These are phyloP conservation scores for Suillus placidus DNA, from an alignment of 768 basidiomycete species.

Conservation along the genomic window DNA sequence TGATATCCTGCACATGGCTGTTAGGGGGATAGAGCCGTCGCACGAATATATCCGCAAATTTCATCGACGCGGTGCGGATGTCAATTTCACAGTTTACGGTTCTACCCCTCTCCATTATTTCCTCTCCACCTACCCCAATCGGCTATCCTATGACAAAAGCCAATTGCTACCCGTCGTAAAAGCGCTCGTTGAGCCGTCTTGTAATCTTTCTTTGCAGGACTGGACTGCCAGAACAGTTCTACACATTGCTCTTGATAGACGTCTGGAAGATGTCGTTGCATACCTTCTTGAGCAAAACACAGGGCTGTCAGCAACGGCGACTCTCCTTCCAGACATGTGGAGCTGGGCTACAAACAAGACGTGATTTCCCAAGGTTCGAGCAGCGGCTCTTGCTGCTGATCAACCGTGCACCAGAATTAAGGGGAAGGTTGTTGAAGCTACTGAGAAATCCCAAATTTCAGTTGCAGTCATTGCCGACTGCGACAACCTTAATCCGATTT, in stretches of 20 bases:
- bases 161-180: background rate
- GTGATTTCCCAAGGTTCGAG: background rate
- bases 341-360: background rate
- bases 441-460: background rate
- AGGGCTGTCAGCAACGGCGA: background rate
- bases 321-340: slow-evolving; percentile 3
- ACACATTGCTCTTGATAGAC: background rate
- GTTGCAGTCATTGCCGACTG: background rate
- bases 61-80: background rate
- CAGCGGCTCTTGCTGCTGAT: background rate
- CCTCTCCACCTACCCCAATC: too few species aligned
- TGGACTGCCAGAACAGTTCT: background rate
- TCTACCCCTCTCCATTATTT: background rate
- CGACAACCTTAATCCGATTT: background rate
- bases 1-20: background rate
- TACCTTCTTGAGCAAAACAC: background rate
- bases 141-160: too few species aligned
- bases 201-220: background rate
- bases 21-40: rapidly evolving
- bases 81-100: background rate
- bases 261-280: background rate
- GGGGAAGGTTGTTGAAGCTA: background rate
- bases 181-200: background rate
- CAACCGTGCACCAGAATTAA: background rate
- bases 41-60: background rate